phyloP scores from a whole-genome alignment of 2,329 filamentous ascomycete genomes.

The Decorospora gaudefroyi region DNA sequence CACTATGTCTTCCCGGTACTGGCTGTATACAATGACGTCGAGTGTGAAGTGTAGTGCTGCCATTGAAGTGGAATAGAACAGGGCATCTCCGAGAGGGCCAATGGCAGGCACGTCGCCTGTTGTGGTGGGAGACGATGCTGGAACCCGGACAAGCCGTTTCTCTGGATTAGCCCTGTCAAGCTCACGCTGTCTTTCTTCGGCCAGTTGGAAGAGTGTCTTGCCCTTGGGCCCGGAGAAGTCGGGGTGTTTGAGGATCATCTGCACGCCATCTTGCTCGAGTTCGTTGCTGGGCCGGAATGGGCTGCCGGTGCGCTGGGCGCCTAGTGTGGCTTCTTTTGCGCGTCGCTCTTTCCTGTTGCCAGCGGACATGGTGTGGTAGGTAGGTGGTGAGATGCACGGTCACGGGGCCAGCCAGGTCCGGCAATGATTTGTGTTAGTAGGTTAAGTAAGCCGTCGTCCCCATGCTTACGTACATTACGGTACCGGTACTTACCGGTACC shows the following conservation, averaged over 20 bases:
- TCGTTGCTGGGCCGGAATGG: constrained; percentile 45
- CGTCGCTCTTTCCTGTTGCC: constrained; percentile 55
- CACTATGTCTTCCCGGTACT: constrained; percentile 70
- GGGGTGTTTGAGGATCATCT: constrained; percentile 69
- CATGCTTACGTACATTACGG: too few relatives aligned
- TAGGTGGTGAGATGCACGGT: too few relatives aligned
- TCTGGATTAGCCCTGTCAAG: constrained; percentile 54
- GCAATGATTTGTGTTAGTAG: constrained; percentile 9
- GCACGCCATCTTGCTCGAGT: constrained; percentile 52
- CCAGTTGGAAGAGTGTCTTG: constrained; percentile 74
- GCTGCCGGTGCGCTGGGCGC: constrained; percentile 33
- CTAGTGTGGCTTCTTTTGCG: constrained; percentile 40
- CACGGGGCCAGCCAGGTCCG: constrained; percentile 4
- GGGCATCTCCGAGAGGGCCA: constrained; percentile 53
- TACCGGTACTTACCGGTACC: too few relatives aligned
- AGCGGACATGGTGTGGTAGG: constrained; percentile 28
- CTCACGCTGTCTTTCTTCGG: constrained; percentile 61
- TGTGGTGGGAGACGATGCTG: constrained; percentile 20
- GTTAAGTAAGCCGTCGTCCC: too few relatives aligned
- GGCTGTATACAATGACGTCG: constrained; percentile 76
- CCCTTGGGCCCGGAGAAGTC: constrained; percentile 65
- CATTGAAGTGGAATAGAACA: constrained; percentile 62
- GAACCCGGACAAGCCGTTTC: constrained; percentile 43
- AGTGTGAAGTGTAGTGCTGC: constrained; percentile 76
- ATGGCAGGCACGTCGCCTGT: constrained; percentile 45